Percentiles rank a stretch among this genome's conserved stretches.
These are phyloP conservation scores for Wilhelminamyces savonicus DNA, from an alignment of 805 yeast species.

Conservation along the genomic window DNA sequence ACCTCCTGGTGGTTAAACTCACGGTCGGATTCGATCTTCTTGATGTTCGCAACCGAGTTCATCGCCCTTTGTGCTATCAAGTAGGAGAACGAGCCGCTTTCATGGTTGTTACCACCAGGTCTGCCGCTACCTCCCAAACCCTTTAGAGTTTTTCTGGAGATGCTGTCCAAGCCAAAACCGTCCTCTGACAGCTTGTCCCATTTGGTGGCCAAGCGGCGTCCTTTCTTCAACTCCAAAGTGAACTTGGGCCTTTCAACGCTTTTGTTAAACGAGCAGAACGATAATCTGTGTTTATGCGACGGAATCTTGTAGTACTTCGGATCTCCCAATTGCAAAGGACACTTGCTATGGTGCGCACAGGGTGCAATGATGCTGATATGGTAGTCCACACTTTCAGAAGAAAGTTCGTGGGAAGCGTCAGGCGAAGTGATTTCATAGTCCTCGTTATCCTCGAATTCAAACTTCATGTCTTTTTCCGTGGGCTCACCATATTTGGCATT, in stretches of 20 bases:
- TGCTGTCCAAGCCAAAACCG: slow-evolving; percentile 46
- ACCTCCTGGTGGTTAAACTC: slow-evolving; percentile 18
- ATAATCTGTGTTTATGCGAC: slow-evolving; percentile 51
- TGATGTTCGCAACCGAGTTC: slow-evolving; percentile 36
- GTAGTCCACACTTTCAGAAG: slow-evolving; percentile 30
- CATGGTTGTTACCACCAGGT: slow-evolving; percentile 63
- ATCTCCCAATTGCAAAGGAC: slow-evolving; percentile 79
- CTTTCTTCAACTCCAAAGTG: slow-evolving; percentile 79
- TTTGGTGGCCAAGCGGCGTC: slow-evolving; percentile 60
- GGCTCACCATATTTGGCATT: slow-evolving; percentile 37
- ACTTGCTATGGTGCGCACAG: slow-evolving; percentile 78
- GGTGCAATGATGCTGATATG: slow-evolving; percentile 77
- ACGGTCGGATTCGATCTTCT: slow-evolving; percentile 33
- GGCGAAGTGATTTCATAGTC: slow-evolving; percentile 21
- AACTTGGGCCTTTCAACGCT: slow-evolving; percentile 72
- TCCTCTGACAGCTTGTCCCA: slow-evolving; percentile 60
- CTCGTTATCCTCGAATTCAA: slow-evolving; percentile 38
- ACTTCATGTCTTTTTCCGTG: slow-evolving; percentile 37
- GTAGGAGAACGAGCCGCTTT: slow-evolving; percentile 68
- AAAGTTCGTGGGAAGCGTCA: slow-evolving; percentile 5
- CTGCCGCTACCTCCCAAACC: slow-evolving; percentile 71
- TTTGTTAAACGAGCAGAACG: slow-evolving; percentile 72
- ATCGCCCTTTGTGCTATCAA: slow-evolving; percentile 59
- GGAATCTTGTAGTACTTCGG: slow-evolving; percentile 57
- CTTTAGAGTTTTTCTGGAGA: slow-evolving; percentile 19